Base-by-base conservation (phyloP, 495 filamentous ascomycete genomes). In the Penicillium coffeae region DNA sequence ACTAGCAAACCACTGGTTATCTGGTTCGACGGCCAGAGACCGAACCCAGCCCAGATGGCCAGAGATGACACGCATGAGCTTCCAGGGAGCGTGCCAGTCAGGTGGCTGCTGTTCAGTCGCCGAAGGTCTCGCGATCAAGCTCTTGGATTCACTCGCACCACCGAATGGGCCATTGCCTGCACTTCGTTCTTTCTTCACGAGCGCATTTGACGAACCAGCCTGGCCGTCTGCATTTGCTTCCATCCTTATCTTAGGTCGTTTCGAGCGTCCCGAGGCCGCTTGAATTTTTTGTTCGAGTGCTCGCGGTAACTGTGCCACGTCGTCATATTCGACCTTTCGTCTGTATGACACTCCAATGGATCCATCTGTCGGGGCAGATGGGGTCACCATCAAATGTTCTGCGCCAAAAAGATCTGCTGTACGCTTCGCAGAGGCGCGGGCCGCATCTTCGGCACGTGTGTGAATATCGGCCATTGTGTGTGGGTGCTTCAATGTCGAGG, bases 1-100 rank as follows among this genome's bases (percentile, higher is more conserved):
- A 61, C 89, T 95, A 20, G 88, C 93, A 64, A 99, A 99, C 89
- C 90, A 99, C 69, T 95, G 80, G 66, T 99, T 99, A 56, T 89
- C 87, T 1, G 94, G 94, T 64, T 97, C 94, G 32, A 97, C 86
- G 10, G 92, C 88, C 60, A 98, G 70, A 57, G 80, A 81, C 32
- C 94, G 80, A 49, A 99, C 94, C 94, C 94, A 99, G 30, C 94
- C 94, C 57, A 96, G 60, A 68, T 97, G 94, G 21, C 94, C 94
- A 7, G 89, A 95, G 47, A 99, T 95, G 45, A 99, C 93, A 45
- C 94, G 80, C 86, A 95, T 90, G 51, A 97, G 81, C 79, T 97
- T 96, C 94, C 94, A 97, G 21, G 94, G 94, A 41, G 92, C 78
- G 62, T 97, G 92, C 94, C 94, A 99, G 35, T 93, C 83, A 9